Base-by-base conservation (phyloP, 2,329 filamentous ascomycete species). In the Dothidotthia symphoricarpi region DNA sequence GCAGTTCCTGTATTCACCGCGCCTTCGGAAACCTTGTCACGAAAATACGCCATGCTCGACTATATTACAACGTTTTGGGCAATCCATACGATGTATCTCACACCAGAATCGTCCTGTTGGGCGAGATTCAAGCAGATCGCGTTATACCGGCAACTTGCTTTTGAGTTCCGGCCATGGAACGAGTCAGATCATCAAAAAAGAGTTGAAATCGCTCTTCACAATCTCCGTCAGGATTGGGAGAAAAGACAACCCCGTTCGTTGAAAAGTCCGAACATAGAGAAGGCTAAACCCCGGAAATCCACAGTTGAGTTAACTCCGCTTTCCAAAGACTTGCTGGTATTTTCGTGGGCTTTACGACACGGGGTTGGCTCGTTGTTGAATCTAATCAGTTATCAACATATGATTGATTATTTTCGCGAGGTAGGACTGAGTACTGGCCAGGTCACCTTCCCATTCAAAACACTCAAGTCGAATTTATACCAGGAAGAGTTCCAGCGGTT, bases 21-120 rank as follows among this genome's bases (percentile, higher is more conserved):
- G 9, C 14, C 31, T 26, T 34, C 31, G 7, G 24, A 34, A 5
- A 34, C 24, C 13, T 15, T 34, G 12, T 15, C 9, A 4, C n/a
- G 10, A 27, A 34, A 34, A n/a, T 34, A 34, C 17, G 31, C 16
- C 8, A 16, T 34, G 14, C 31, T 34, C 31, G 24, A 34, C 24
- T 34, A 34, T n/a, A 16, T 34, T n/a, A 34, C 26, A 22, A 16
- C 31, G 6, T 26, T 17, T 4, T 34, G 31, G 31, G 12, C 24
- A 15, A 26, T 26, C n/a, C 31, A 34, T 13, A 34, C 31, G 6
- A 14, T 14, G 3, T 9, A 27, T 10, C 11, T 34, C 3, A 34
- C 12, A 15, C 3, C 24, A 3, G 24, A 27, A 6, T 4, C 14
- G 9, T 17, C 19, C 24, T 12, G 12, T 13, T 27, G 24, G 31